These are phyloP conservation scores for Ophiostoma ulmi DNA, from an alignment of 2,329 filamentous ascomycete species.

Conservation along the genomic window DNA sequence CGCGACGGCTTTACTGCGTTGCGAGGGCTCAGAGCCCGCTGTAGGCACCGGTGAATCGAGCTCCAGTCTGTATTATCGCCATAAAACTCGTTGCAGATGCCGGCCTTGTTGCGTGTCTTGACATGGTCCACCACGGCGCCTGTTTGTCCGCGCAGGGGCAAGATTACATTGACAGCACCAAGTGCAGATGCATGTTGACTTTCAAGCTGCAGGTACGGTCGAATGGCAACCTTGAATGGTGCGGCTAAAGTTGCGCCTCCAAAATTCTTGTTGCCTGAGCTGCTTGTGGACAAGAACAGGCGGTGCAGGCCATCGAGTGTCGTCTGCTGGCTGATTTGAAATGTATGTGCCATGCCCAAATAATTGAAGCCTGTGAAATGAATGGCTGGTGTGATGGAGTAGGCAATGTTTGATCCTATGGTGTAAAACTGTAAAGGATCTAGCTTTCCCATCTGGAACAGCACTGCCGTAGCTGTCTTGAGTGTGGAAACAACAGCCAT, in stretches of 20 bases:
- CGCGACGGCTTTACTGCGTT: conserved; percentile 52
- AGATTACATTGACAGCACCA: conserved; percentile 65
- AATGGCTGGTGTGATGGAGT: conserved; percentile 68
- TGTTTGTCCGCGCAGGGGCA: conserved; percentile 56
- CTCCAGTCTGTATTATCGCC: conserved; percentile 47
- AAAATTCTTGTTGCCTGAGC: conserved; percentile 42
- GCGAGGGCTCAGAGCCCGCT: conserved; percentile 63
- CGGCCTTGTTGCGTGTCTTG: conserved; percentile 55
- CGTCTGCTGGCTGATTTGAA: conserved; percentile 54
- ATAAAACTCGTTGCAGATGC: conserved; percentile 58
- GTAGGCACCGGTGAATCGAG: conserved; percentile 51
- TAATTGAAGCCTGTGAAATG: conserved; percentile 62
- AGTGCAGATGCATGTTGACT: conserved; percentile 65
- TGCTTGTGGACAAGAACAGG: conserved; percentile 48
- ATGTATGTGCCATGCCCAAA: conserved; percentile 63
- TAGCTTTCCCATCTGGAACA: conserved; percentile 57
- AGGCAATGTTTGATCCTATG: conserved; percentile 61
- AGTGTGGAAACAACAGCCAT: conserved; percentile 50
- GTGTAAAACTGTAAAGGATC: conserved; percentile 65
- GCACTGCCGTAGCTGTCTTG: conserved; percentile 51
- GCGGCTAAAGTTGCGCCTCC: conserved; percentile 63
- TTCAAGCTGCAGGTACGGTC: conserved; percentile 58
- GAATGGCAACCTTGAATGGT: conserved; percentile 66
- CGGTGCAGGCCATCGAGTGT: conserved; percentile 57
- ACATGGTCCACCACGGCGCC: conserved; percentile 45